phyloP scores from a whole-genome alignment of 495 filamentous ascomycete genomes.

The Parathielavia hyrcaniae region DNA sequence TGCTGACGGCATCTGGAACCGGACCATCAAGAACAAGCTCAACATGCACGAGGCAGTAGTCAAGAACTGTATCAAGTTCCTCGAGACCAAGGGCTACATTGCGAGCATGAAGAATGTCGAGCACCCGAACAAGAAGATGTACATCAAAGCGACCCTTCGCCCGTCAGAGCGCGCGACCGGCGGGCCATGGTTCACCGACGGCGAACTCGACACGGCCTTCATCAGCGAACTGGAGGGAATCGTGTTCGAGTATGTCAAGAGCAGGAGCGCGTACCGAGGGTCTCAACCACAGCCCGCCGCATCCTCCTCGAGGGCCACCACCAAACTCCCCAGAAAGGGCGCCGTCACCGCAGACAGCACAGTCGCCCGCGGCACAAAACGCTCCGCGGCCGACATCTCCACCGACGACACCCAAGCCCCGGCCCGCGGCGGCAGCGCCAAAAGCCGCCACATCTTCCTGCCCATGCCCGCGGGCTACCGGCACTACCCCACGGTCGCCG shows the following conservation, averaged over 20 bases:
- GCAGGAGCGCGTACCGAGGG: conserved; percentile 57
- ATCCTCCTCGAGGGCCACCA: conserved; percentile 14
- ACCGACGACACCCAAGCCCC: conserved; percentile 30
- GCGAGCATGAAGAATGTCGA: conserved; percentile 56
- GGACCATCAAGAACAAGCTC: conserved; percentile 64
- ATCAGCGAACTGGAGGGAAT: conserved; percentile 63
- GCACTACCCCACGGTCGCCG: conserved; percentile 67
- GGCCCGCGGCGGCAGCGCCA: conserved; percentile 22
- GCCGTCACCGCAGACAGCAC: conserved; percentile 34
- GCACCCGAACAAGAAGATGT: conserved; percentile 64
- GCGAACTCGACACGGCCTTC: conserved; percentile 70
- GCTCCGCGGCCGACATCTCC: conserved; percentile 27
- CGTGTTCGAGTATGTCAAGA: conserved; percentile 64
- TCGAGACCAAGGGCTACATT: conserved; percentile 59
- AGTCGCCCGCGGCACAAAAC: conserved; percentile 36
- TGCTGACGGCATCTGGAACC: conserved; percentile 80
- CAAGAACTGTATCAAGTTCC: conserved; percentile 65
- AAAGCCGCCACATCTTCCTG: conserved; percentile 34
- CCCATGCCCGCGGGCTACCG: conserved; percentile 64
- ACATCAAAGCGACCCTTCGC: conserved; percentile 70
- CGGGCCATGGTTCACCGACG: conserved; percentile 88
- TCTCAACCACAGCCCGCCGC: conserved; percentile 26
- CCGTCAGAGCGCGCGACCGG: conserved; percentile 86
- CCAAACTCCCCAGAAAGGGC: conserved; percentile 40
- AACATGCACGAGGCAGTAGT: conserved; percentile 74